Evolutionary conservation across 73 alveolate species (phyloP).

Genomic region (Tetrahymena thermophila): DNA sequence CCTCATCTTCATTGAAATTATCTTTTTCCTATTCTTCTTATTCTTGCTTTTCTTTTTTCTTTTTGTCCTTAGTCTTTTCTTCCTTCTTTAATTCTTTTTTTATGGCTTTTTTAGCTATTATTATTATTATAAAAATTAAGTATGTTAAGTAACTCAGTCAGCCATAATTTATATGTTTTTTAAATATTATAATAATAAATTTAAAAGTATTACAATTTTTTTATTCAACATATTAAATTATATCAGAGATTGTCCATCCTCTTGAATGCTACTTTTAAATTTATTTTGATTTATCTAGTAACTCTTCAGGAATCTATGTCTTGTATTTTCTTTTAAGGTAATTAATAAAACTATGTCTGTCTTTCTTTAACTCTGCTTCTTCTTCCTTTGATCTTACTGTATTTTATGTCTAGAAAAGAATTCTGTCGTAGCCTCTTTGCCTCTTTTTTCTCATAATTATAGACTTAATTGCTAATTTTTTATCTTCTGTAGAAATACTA

Average conservation of each 20-base stretch:
- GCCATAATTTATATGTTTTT: background rate
- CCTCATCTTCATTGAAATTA: background rate
- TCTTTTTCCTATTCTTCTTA: background rate
- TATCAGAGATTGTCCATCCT: background rate
- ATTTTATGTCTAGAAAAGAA: background rate
- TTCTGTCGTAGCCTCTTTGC: background rate
- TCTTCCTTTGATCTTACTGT: background rate
- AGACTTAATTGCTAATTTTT: background rate
- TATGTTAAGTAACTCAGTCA: background rate
- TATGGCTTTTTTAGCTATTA: background rate
- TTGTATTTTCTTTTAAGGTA: background rate
- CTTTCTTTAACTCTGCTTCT: background rate
- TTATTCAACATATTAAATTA: background rate
- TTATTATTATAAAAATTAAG: background rate
- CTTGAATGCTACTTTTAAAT: background rate
- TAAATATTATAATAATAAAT: background rate
- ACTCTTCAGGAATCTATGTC: background rate
- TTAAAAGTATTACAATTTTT: background rate
- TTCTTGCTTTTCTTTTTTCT: background rate
- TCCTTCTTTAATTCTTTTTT: background rate
- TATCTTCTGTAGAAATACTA: background rate
- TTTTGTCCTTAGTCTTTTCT: background rate
- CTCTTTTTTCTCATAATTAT: background rate
- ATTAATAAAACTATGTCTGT: background rate
- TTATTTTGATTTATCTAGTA: background rate